A percentile compares a stretch with the other conserved stretches of the same genome.
These are phyloP conservation scores for Trametes sanguinea DNA, from an alignment of 768 basidiomycete species.

Conservation along the genomic window DNA sequence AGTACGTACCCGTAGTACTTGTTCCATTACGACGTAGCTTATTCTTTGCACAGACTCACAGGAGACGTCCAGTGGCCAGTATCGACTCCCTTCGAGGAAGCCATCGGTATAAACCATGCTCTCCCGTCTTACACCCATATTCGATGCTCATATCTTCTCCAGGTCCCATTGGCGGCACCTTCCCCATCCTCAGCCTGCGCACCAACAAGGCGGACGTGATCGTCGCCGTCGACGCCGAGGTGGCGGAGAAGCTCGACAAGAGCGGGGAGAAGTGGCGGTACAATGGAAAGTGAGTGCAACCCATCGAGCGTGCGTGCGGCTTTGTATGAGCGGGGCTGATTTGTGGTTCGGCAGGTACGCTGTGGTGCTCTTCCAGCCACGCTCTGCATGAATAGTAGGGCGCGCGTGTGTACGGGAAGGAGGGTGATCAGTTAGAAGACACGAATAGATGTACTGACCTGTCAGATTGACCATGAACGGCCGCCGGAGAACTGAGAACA, in stretches of 20 bases:
- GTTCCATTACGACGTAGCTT: neutral
- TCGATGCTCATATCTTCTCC: neutral
- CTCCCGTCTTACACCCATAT: conserved; percentile 9
- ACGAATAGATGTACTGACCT: neutral
- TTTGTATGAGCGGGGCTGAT: neutral
- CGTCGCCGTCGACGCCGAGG: conserved; percentile 72
- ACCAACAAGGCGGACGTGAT: conserved; percentile 97
- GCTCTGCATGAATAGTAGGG: neutral
- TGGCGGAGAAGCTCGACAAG: conserved; percentile 67
- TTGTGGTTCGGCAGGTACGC: conserved; percentile 24
- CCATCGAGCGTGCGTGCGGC: neutral
- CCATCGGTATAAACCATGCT: conserved; percentile 52
- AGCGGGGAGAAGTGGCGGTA: conserved; percentile 74
- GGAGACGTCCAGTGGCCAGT: conserved; percentile 89
- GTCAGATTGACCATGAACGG: neutral
- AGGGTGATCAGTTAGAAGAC: neutral
- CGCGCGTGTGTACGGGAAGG: neutral
- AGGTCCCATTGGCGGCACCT: conserved; percentile 79
- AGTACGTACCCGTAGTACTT: conserved; percentile 49
- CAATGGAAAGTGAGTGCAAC: conserved; percentile 66
- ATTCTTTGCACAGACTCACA: conserved; percentile 60
- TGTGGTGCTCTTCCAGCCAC: conserved; percentile 30
- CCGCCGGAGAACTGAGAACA: neutral
- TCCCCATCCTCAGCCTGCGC: conserved; percentile 81
- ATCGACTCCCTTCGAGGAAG: conserved; percentile 70